Conservation (phyloP, 2,329 filamentous ascomycete species). For the Pseudogymnoascus sp. region DNA sequence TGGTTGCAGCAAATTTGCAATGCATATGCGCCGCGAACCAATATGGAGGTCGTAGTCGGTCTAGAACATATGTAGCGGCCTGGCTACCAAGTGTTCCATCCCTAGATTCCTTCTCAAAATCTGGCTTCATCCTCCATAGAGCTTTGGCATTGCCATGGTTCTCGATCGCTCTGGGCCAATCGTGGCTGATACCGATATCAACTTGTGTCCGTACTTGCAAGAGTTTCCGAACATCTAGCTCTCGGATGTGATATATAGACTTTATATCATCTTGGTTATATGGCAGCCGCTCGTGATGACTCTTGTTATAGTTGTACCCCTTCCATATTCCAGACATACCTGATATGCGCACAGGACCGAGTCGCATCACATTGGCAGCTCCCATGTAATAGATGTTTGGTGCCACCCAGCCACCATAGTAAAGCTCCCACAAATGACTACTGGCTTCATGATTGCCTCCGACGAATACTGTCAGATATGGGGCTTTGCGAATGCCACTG, state of each 20-base stretch:
- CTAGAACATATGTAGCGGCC: conserved; percentile 73
- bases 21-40: conserved; percentile 97
- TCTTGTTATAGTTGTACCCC: conserved; percentile 74
- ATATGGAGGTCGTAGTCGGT: conserved; percentile 70
- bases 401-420: conserved; percentile 94
- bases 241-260: conserved; percentile 82
- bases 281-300: conserved; percentile 78
- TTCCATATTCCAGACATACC: conserved; percentile 95
- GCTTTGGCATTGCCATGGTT: conserved; percentile 61
- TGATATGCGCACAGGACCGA: conserved; percentile 80
- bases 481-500: conserved; percentile 66
- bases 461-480: conserved; percentile 86
- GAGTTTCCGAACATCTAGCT: conserved; percentile 85
- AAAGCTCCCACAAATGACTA: conserved; percentile 83
- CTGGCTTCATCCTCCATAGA: conserved; percentile 66
- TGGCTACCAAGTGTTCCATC: conserved; percentile 70
- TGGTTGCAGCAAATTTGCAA: conserved; percentile 72
- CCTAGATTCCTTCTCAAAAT: conserved; percentile 68
- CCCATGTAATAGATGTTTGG: conserved; percentile 97
- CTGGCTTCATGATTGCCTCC: conserved; percentile 94
- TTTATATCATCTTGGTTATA: conserved; percentile 71
- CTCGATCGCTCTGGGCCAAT: conserved; percentile 87
- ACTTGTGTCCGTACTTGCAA: conserved; percentile 79
- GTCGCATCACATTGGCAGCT: conserved; percentile 77
- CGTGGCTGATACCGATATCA: conserved; percentile 86